Percentiles rank a stretch among this genome's conserved stretches.
Conservation (phyloP, 2,329 filamentous ascomycete genomes). For the Dactylellina parvicollis region DNA sequence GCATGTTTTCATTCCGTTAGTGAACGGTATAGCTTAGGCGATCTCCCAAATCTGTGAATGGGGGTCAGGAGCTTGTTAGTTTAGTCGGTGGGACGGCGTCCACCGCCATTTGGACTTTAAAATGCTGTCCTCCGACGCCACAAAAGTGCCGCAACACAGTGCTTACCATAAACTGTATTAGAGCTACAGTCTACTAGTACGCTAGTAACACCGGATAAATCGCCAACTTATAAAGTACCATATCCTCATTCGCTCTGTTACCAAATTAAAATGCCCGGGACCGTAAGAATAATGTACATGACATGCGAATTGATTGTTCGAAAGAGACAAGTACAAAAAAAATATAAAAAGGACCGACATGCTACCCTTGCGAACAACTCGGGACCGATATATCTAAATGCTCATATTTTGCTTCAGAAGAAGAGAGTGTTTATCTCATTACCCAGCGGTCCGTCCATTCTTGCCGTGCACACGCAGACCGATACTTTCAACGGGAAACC, state of each 20-base stretch:
- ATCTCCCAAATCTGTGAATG: no score
- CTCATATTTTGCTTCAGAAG: neutral
- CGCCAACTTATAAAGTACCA: neutral
- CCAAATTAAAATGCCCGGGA: neutral
- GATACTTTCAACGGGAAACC: slow-evolving; percentile 31
- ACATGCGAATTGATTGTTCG: neutral
- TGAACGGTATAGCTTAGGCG: no score
- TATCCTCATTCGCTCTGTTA: neutral
- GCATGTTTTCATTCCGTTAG: no score
- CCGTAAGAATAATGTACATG: neutral
- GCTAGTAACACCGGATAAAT: neutral
- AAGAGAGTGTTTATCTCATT: slow-evolving; percentile 6
- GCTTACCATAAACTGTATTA: no score
- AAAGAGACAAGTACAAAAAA: neutral
- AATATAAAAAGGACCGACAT: neutral
- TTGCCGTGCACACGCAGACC: slow-evolving; percentile 42
- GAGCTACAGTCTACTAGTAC: no score
- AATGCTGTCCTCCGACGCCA: no score
- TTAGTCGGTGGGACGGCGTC: no score
- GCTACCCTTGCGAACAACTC: neutral
- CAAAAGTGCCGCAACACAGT: no score
- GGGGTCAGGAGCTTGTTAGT: no score
- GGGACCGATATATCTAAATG: neutral
- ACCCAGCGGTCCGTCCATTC: slow-evolving; percentile 2
- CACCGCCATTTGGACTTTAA: no score